phyloP scores from a whole-genome alignment of 2,329 filamentous ascomycete genomes.

The Alternaria sp. region DNA sequence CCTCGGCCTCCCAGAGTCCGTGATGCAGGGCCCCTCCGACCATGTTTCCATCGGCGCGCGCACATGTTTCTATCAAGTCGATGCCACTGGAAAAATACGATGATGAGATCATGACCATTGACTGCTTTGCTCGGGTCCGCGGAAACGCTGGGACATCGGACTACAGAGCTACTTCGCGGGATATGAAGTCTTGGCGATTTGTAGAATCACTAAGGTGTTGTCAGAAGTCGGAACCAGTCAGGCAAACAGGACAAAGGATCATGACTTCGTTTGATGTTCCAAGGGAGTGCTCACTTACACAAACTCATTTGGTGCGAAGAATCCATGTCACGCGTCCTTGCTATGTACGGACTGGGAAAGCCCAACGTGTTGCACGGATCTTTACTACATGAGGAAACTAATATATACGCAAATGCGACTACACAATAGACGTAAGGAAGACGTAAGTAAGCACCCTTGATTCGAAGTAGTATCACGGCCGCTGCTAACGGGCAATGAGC shows the following conservation, averaged over 20 bases:
- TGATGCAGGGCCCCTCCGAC: conserved; percentile 8
- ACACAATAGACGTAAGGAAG: not conserved
- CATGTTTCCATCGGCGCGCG: conserved; percentile 1
- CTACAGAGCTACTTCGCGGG: not conserved
- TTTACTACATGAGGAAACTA: not conserved
- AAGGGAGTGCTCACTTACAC: conserved; percentile 4
- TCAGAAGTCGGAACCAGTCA: conserved; percentile 3
- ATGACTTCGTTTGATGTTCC: not conserved
- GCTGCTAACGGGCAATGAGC: not conserved
- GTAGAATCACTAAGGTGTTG: conserved; percentile 5
- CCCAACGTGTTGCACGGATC: not conserved
- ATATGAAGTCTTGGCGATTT: conserved; percentile 8
- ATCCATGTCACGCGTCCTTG: not conserved
- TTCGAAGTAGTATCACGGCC: not conserved
- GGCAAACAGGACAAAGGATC: not conserved
- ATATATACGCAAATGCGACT: not conserved
- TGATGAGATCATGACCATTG: not conserved
- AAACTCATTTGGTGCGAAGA: not conserved
- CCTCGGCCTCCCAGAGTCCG: conserved; percentile 5
- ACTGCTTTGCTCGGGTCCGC: not conserved
- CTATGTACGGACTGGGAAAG: not conserved
- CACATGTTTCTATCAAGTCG: not conserved
- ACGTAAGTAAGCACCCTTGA: not conserved
- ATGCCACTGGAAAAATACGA: not conserved
- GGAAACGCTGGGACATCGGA: not conserved